Evolutionary conservation across 1,139 yeast species (phyloP), one percentile per base, ranked within the genome.

Genomic region (Wickerhamiella infanticola): DNA sequence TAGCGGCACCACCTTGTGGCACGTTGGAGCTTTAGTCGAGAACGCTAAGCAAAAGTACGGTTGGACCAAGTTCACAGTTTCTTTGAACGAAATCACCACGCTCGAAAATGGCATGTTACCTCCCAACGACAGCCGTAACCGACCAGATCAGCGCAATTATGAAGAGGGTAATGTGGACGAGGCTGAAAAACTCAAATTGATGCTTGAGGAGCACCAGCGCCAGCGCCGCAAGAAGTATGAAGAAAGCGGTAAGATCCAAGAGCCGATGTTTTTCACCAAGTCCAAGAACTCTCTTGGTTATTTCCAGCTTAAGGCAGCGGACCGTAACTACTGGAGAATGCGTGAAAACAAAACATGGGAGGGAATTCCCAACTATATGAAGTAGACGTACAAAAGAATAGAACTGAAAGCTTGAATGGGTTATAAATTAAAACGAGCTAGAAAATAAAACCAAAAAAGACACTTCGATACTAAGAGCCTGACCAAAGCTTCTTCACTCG

Each of bases 81-180:
- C 81, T 37, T 69, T 90, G 59, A 85, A 86, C 58, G 82, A 84
- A 51, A 73, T 85, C 39, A 83, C 95, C 0, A 66, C 63, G 3
- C 64, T 88, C 29, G 95, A 85, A 59, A 60, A 72, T 35, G 80
- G 69, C 9, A 50, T 62, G 1, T 56, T 88, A 43, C 79, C 97
- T 3, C 90, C 88, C 4, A 84, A 94, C 0, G 98, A 90, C 60
- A 82, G 95, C 3, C 74, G 98, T 58, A 63, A 79, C 41, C 74
- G 98, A 57, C 97, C 96, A 0, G 98, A 90, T 62, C 75, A 85
- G 58, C 67, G 74, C 41, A 65, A 69, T 5, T 85, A 85, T 55
- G 94, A 85, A 57, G 55, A 68, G 24, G 58, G 70, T 24, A 93
- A 93, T 3, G 64, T 79, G 6, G 83, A 75, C 13, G 64, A 67